Conservation (phyloP, 2,329 filamentous ascomycete genomes). For the Fusarium sp. region DNA sequence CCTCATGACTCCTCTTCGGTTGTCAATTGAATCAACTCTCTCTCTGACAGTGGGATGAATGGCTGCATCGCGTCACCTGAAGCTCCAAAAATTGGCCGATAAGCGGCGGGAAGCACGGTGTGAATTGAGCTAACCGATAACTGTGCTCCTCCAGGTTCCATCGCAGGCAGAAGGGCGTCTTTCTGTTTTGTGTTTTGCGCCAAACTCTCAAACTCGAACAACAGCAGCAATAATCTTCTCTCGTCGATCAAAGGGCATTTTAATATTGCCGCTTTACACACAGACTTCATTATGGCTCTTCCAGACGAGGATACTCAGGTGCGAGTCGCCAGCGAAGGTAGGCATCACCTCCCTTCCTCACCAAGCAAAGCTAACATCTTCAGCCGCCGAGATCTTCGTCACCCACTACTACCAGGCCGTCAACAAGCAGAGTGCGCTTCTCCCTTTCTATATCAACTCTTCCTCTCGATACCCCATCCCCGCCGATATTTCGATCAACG, state of each 20-base stretch:
- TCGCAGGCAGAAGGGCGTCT: conserved; percentile 13
- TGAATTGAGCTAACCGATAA: conserved; percentile 34
- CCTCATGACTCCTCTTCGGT: conserved; percentile 41
- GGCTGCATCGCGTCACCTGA: conserved; percentile 21
- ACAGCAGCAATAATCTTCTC: neutral
- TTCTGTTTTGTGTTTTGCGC: conserved; percentile 36
- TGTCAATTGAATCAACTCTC: neutral
- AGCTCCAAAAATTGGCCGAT: conserved; percentile 34
- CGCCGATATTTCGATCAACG: conserved; percentile 84
- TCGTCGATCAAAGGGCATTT: neutral
- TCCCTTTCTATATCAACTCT: conserved; percentile 76
- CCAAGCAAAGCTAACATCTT: conserved; percentile 20
- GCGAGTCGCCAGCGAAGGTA: conserved; percentile 61
- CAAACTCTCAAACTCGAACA: conserved; percentile 14
- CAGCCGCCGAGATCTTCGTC: conserved; percentile 78
- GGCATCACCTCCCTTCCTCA: neutral
- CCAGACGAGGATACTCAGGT: conserved; percentile 58
- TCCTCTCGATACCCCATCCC: conserved; percentile 64
- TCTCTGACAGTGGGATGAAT: neutral
- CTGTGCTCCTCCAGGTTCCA: conserved; percentile 21
- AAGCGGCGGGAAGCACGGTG: conserved; percentile 33
- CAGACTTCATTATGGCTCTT: conserved; percentile 46
- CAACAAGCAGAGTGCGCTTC: conserved; percentile 70
- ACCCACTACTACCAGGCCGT: conserved; percentile 82
- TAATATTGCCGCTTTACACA: neutral